phyloP scores from a whole-genome alignment of 495 filamentous ascomycete genomes.

The Neurospora sp. region DNA sequence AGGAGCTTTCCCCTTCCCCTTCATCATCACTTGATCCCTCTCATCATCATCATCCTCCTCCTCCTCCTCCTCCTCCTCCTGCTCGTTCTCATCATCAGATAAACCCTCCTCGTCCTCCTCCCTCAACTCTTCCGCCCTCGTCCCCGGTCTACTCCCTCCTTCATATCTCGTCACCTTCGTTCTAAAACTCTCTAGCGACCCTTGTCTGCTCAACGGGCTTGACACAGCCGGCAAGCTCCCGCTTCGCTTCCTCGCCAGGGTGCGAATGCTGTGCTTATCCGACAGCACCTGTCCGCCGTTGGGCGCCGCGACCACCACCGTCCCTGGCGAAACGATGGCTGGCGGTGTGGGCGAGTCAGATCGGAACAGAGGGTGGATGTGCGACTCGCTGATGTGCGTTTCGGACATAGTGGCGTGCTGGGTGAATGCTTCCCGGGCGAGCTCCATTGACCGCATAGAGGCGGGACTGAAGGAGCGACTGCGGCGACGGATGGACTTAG shows the following conservation, averaged over 20 bases:
- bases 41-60: background rate
- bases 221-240: constrained; percentile 49
- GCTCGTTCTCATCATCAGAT: background rate
- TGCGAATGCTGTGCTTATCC: constrained; percentile 40
- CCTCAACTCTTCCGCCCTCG: constrained; percentile 17
- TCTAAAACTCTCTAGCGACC: constrained; percentile 36
- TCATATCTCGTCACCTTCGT: background rate
- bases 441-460: constrained; percentile 12
- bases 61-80: background rate
- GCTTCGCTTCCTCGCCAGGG: constrained; percentile 58
- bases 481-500: constrained; percentile 33
- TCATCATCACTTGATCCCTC: background rate
- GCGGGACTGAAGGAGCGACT: constrained; percentile 37
- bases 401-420: constrained; percentile 41
- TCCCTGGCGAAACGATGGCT: constrained; percentile 56
- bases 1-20: background rate
- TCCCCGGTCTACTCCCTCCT: constrained; percentile 10
- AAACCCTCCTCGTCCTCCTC: constrained; percentile 20
- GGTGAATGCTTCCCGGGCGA: constrained; percentile 25
- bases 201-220: constrained; percentile 40
- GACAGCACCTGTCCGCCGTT: constrained; percentile 58
- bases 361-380: constrained; percentile 82
- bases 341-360: constrained; percentile 63
- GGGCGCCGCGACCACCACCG: constrained; percentile 60
- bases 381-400: constrained; percentile 64